Evolutionary conservation across 805 yeast species (phyloP).

Genomic region (Myxozyma monticola): DNA sequence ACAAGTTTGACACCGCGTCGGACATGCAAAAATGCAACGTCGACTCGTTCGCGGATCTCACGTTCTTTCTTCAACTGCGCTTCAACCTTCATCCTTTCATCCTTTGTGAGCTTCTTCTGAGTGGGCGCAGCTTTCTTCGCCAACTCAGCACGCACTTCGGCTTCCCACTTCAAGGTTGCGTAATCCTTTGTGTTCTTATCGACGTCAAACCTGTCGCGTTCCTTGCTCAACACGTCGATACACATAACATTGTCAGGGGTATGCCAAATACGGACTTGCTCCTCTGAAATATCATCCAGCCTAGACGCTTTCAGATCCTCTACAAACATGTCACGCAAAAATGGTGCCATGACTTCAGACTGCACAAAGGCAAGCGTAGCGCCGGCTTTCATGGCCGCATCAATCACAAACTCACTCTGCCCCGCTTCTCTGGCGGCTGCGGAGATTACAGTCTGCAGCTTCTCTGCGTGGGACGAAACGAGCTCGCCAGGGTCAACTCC

Average conservation of each 20-base stretch:
- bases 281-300: constrained; percentile 47
- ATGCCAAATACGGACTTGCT: constrained; percentile 63
- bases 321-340: constrained; percentile 47
- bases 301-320: constrained; percentile 45
- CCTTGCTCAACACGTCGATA: constrained; percentile 55
- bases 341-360: constrained; percentile 57
- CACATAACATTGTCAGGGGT: constrained; percentile 71
- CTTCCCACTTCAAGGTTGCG: constrained; percentile 89
- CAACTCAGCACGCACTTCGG: constrained; percentile 70
- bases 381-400: constrained; percentile 35
- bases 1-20: constrained; percentile 56
- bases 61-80: constrained; percentile 66
- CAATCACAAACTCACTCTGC: constrained; percentile 33
- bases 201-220: constrained; percentile 47
- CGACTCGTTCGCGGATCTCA: constrained; percentile 52
- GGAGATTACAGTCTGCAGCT: constrained; percentile 33
- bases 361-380: constrained; percentile 54
- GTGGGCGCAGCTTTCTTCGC: constrained; percentile 40
- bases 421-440: constrained; percentile 35
- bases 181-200: constrained; percentile 80
- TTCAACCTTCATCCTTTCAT: constrained; percentile 65
- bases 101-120: constrained; percentile 65
- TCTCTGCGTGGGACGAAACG: constrained; percentile 39
- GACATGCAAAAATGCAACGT: constrained; percentile 41
- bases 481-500: constrained; percentile 64